phyloP scores from a whole-genome alignment of 2,329 filamentous ascomycete species.

The Calonectria crousiana region DNA sequence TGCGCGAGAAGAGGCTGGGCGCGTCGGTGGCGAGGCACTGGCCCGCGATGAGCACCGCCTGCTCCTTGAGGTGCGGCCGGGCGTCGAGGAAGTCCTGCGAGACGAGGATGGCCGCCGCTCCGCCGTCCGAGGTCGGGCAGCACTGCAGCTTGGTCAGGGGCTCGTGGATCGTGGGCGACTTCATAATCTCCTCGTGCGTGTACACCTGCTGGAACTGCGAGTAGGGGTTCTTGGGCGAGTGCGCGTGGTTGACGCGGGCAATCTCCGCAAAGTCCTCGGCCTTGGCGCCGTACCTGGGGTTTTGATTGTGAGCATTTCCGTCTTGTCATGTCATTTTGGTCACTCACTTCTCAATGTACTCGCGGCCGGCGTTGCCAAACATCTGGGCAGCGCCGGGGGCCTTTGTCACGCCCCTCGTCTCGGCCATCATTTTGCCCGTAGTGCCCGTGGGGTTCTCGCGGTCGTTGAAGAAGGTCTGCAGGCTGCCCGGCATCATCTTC shows the following conservation, averaged over 20 bases:
- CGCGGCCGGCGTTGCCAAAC: constrained; percentile 93
- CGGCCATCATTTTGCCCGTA: constrained; percentile 81
- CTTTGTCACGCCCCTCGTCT: constrained; percentile 83
- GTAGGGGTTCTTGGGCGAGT: constrained; percentile 94
- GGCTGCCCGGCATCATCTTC: constrained; percentile 95
- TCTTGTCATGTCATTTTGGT: too few species aligned
- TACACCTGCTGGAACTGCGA: constrained; percentile 98
- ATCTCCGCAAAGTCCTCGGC: constrained; percentile 94
- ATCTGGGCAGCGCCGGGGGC: constrained; percentile 90
- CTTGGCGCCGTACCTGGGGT: constrained; percentile 81
- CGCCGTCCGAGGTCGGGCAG: constrained; percentile 95
- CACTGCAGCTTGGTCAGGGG: constrained; percentile 98
- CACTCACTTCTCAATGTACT: constrained; percentile 93
- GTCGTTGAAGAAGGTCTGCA: constrained; percentile 88
- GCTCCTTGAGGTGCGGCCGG: constrained; percentile 82
- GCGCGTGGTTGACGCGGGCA: constrained; percentile 90
- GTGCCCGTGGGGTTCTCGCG: constrained; percentile 83
- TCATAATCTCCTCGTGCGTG: constrained; percentile 83
- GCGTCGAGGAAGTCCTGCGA: constrained; percentile 90
- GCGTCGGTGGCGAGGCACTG: constrained; percentile 90
- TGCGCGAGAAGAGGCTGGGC: constrained; percentile 81
- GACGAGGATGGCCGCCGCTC: constrained; percentile 88
- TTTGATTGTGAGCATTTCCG: constrained; percentile 26
- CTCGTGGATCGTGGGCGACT: constrained; percentile 81
- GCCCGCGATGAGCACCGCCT: constrained; percentile 90